phyloP scores from a whole-genome alignment of 345 rosid genomes.

The Moricandia arvensis region DNA sequence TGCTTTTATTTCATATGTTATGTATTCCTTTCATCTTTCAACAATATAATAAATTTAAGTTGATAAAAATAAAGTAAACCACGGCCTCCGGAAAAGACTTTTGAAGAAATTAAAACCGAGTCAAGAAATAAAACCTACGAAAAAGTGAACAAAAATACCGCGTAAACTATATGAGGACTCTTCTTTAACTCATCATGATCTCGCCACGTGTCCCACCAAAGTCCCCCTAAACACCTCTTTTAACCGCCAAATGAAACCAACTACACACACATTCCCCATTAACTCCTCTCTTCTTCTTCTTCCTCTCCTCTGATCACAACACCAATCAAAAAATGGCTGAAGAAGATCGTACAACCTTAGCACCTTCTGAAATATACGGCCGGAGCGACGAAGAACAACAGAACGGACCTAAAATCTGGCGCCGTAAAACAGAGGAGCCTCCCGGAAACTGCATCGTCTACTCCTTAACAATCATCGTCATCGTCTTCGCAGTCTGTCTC shows the following conservation, averaged over 20 bases:
- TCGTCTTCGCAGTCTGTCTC: slow-evolving; percentile 34
- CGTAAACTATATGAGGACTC: not conserved
- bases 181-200: not conserved
- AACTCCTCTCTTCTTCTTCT: slow-evolving; percentile 12
- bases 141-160: not conserved
- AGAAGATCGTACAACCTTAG: slow-evolving; percentile 31
- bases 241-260: slow-evolving; percentile 37
- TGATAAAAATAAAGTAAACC: not conserved
- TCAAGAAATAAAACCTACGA: not conserved
- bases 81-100: slow-evolving; percentile 18
- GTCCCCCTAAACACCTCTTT: not conserved
- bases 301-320: not conserved
- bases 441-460: slow-evolving; percentile 52
- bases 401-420: slow-evolving; percentile 7
- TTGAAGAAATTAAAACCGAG: not conserved
- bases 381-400: slow-evolving; percentile 44
- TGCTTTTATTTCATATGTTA: too few relatives aligned
- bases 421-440: slow-evolving; percentile 1
- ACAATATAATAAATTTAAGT: too few relatives aligned
- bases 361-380: slow-evolving; percentile 30
- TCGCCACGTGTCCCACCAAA: slow-evolving; percentile 23
- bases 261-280: not conserved
- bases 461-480: slow-evolving; percentile 38
- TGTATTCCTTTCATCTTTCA: too few relatives aligned
- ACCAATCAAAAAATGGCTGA: slow-evolving; percentile 23